Conservation (phyloP, 345 rosid genomes). For the Lepidium aucheri region DNA sequence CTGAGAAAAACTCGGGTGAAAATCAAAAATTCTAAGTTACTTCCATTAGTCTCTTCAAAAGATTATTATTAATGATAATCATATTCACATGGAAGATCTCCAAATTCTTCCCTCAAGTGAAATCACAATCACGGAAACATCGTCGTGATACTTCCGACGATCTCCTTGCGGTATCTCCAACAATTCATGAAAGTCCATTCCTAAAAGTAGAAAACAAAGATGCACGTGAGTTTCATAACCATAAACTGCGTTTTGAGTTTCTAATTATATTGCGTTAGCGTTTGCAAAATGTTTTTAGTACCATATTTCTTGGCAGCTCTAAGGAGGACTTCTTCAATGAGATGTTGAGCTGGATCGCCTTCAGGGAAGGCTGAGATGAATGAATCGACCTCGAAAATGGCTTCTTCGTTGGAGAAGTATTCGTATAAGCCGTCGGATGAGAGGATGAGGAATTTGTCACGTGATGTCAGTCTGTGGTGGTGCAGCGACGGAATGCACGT, state of each 20-base stretch:
- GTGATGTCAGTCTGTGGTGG: slow-evolving; percentile 58
- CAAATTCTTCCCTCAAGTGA: slow-evolving; percentile 92
- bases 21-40: neutral
- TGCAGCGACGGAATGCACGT: slow-evolving; percentile 63
- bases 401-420: slow-evolving; percentile 83
- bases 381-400: slow-evolving; percentile 62
- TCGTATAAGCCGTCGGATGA: slow-evolving; percentile 95
- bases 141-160: slow-evolving; percentile 85
- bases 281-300: too few species aligned
- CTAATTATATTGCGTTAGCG: too few species aligned
- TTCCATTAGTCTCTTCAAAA: neutral
- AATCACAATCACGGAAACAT: slow-evolving; percentile 76
- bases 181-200: slow-evolving; percentile 71
- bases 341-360: slow-evolving; percentile 96
- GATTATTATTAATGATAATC: neutral
- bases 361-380: slow-evolving; percentile 76
- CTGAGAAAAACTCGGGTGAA: neutral
- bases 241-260: too few species aligned
- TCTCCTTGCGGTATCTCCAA: slow-evolving; percentile 92
- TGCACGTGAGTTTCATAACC: too few species aligned
- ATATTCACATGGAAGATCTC: slow-evolving; percentile 65
- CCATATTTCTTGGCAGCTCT: slow-evolving; percentile 95
- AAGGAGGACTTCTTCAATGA: slow-evolving; percentile 68
- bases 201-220: too few species aligned
- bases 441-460: slow-evolving; percentile 69